These are phyloP conservation scores for Penicillium nordicum DNA, from an alignment of 2,329 filamentous ascomycete species.

Conservation along the genomic window DNA sequence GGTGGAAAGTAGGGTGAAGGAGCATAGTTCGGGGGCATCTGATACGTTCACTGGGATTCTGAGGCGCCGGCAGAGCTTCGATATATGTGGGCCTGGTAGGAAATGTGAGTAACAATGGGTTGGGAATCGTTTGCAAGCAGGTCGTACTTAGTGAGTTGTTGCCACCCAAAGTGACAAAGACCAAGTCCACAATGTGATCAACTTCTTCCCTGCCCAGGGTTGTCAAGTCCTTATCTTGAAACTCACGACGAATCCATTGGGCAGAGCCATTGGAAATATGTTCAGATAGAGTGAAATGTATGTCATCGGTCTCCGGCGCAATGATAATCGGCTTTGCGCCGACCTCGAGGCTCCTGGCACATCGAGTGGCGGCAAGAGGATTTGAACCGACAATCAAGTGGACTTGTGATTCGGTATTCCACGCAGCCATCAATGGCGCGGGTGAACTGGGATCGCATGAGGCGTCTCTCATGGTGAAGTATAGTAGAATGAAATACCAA, in stretches of 20 bases:
- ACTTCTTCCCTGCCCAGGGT: slow-evolving; percentile 77
- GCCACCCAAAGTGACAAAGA: slow-evolving; percentile 72
- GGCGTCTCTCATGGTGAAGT: slow-evolving; percentile 33
- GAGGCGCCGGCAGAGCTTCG: slow-evolving; percentile 68
- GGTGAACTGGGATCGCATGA: slow-evolving; percentile 20
- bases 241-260: slow-evolving; percentile 48
- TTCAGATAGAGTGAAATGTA: slow-evolving; percentile 56
- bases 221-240: slow-evolving; percentile 69
- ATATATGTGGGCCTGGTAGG: slow-evolving; percentile 61
- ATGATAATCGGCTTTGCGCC: slow-evolving; percentile 79
- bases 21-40: slow-evolving; percentile 80
- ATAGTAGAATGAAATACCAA: slow-evolving; percentile 12
- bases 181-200: slow-evolving; percentile 75
- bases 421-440: slow-evolving; percentile 39
- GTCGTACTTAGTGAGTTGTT: slow-evolving; percentile 50
- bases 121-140: slow-evolving; percentile 22
- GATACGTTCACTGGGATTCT: slow-evolving; percentile 92
- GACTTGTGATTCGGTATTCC: slow-evolving; percentile 46
- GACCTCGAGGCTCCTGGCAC: slow-evolving; percentile 72
- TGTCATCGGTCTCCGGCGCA: slow-evolving; percentile 60
- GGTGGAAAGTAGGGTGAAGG: slow-evolving; percentile 84
- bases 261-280: slow-evolving; percentile 43
- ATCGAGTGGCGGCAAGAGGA: slow-evolving; percentile 80
- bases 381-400: slow-evolving; percentile 87
- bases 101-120: slow-evolving; percentile 31